Evolutionary conservation across 176 grass and related monocot genomes (phyloP).

Genomic region (Aechmea fasciata): DNA sequence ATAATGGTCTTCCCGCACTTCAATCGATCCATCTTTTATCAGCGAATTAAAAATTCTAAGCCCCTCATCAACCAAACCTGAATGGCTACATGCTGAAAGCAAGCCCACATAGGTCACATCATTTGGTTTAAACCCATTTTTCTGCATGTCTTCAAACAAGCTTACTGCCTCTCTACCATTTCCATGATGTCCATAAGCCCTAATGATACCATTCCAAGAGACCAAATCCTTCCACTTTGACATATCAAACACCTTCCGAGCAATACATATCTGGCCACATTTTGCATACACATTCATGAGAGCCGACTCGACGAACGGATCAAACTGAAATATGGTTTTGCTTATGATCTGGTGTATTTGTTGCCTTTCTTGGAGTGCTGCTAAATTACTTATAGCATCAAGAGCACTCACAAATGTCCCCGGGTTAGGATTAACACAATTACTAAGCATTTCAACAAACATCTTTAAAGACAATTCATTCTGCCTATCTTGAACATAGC

Average conservation of each 20-base stretch:
- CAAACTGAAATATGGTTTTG: constrained; percentile 60
- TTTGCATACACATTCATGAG: constrained; percentile 63
- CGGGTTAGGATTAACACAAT: constrained; percentile 55
- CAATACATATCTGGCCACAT: constrained; percentile 57
- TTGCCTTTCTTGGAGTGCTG: constrained; percentile 46
- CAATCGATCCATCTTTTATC: constrained; percentile 45
- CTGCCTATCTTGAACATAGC: constrained; percentile 49
- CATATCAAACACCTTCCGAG: constrained; percentile 59
- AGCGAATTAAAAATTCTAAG: constrained; percentile 56
- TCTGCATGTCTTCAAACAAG: constrained; percentile 54
- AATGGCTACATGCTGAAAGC: constrained; percentile 78
- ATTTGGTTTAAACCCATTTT: constrained; percentile 54
- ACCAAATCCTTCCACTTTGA: constrained; percentile 48
- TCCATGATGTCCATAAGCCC: constrained; percentile 63
- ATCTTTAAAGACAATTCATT: constrained; percentile 43
- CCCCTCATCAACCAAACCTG: constrained; percentile 57
- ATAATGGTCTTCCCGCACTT: constrained; percentile 63
- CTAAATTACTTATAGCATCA: constrained; percentile 49
- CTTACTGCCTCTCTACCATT: constrained; percentile 47
- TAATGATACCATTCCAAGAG: constrained; percentile 70
- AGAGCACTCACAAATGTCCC: constrained; percentile 57
- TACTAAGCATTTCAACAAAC: constrained; percentile 39
- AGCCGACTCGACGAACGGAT: constrained; percentile 40
- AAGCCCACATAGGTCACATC: constrained; percentile 71
- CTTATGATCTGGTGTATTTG: constrained; percentile 72